These are phyloP conservation scores for Diaporthe eres DNA, from an alignment of 2,329 filamentous ascomycete species.

Conservation along the genomic window DNA sequence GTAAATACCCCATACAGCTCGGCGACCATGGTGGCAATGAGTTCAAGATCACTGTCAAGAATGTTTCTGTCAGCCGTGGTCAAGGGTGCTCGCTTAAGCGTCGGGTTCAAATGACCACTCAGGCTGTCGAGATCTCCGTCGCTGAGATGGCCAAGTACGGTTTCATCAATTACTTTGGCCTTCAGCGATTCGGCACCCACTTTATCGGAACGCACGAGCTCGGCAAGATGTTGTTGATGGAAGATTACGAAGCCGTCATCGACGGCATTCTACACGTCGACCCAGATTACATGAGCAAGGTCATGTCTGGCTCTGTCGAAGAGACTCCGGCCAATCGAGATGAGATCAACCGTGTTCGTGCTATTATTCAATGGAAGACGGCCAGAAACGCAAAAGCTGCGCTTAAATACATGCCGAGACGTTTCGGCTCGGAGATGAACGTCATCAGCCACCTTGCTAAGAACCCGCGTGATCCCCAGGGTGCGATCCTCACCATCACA, in stretches of 20 bases:
- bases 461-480: conserved; percentile 78
- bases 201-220: conserved; percentile 87
- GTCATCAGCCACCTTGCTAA: conserved; percentile 83
- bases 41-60: conserved; percentile 91
- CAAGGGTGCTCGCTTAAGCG: conserved; percentile 62
- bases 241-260: conserved; percentile 85
- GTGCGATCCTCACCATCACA: conserved; percentile 84
- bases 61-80: conserved; percentile 75
- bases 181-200: conserved; percentile 97
- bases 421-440: conserved; percentile 84
- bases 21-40: conserved; percentile 92
- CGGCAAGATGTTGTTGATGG: conserved; percentile 86
- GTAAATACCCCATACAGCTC: conserved; percentile 79
- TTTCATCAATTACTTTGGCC: conserved; percentile 97
- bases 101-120: conserved; percentile 58
- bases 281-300: conserved; percentile 68
- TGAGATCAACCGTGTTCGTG: conserved; percentile 83
- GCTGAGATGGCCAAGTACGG: conserved; percentile 79
- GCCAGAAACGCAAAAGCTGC: conserved; percentile 72
- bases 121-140: conserved; percentile 71
- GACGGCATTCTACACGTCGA: conserved; percentile 83
- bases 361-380: conserved; percentile 80
- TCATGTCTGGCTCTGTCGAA: conserved; percentile 63
- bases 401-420: conserved; percentile 78
- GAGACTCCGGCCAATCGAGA: conserved; percentile 74